Evolutionary conservation across 1,284 basidiomycete genomes (phyloP).

Genomic region (Apiotrichum porosum): DNA sequence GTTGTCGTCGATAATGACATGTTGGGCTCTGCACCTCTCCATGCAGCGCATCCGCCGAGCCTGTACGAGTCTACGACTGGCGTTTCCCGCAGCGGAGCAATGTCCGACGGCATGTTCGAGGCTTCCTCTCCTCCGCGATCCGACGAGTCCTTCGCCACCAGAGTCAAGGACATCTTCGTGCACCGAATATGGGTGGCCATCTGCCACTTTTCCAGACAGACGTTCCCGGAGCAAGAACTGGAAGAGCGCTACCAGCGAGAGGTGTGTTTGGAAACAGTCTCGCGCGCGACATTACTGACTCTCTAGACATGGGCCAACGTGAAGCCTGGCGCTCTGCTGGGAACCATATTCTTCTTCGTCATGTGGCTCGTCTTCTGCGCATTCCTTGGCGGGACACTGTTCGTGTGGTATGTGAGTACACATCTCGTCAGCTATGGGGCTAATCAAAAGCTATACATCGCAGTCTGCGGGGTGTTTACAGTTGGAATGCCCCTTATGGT

Average conservation of each 20-base stretch:
- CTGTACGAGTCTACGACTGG: neutral
- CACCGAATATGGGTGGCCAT: neutral
- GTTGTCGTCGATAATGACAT: neutral
- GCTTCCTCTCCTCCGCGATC: too few species aligned
- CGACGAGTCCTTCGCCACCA: too few species aligned
- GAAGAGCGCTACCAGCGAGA: slow-evolving; percentile 40
- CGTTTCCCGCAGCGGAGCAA: neutral
- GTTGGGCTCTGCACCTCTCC: too few species aligned
- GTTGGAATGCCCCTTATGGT: too few species aligned
- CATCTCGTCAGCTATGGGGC: too few species aligned
- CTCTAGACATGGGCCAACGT: neutral
- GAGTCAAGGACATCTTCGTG: too few species aligned
- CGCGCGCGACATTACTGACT: too few species aligned
- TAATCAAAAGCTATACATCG: too few species aligned
- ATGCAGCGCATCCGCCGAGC: too few species aligned
- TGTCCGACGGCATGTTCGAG: neutral
- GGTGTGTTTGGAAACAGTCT: slow-evolving; percentile 30
- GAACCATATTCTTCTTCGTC: slow-evolving; percentile 38
- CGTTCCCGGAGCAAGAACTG: slow-evolving; percentile 38
- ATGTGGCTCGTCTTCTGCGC: slow-evolving; percentile 68
- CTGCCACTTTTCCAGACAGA: slow-evolving; percentile 39
- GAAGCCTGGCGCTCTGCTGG: slow-evolving; percentile 6
- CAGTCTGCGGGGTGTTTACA: too few species aligned
- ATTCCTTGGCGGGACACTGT: slow-evolving; percentile 65
- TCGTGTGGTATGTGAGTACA: too few species aligned